Evolutionary conservation across 2,329 filamentous ascomycete genomes (phyloP).

Genomic region (Trichocomaceae sp.): DNA sequence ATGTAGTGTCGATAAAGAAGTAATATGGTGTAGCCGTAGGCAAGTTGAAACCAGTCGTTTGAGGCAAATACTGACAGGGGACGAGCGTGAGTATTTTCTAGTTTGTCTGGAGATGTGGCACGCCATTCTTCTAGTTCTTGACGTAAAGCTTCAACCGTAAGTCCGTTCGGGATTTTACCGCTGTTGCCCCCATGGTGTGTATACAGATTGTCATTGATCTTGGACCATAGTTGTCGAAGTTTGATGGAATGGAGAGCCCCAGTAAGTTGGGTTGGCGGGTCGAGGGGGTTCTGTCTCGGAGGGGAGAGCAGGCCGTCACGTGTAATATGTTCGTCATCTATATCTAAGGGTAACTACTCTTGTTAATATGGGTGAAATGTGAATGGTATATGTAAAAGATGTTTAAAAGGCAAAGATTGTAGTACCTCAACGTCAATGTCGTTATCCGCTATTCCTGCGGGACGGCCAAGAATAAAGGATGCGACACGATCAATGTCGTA

Average conservation of each 20-base stretch:
- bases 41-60: slow-evolving; percentile 33
- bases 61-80: slow-evolving; percentile 26
- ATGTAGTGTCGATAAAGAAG: slow-evolving; percentile 28
- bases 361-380: neutral
- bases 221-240: slow-evolving; percentile 21
- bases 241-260: slow-evolving; percentile 22
- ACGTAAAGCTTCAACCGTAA: slow-evolving; percentile 16
- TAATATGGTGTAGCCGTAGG: slow-evolving; percentile 36
- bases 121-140: slow-evolving; percentile 22
- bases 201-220: slow-evolving; percentile 18
- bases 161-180: neutral
- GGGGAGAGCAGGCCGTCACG: slow-evolving; percentile 4
- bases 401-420: neutral
- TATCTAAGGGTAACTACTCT: slow-evolving; percentile 12
- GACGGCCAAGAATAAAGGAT: slow-evolving; percentile 27
- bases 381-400: neutral
- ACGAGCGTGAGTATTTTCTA: slow-evolving; percentile 19
- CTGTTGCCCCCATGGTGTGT: slow-evolving; percentile 14
- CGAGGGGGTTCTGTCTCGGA: slow-evolving; percentile 5
- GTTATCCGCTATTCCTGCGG: slow-evolving; percentile 21
- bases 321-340: slow-evolving; percentile 15
- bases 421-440: slow-evolving; percentile 23
- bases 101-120: slow-evolving; percentile 15
- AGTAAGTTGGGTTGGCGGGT: slow-evolving; percentile 20
- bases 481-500: slow-evolving; percentile 29